phyloP scores from a whole-genome alignment of 345 rosid genomes.

The Hypericum androsaemum region DNA sequence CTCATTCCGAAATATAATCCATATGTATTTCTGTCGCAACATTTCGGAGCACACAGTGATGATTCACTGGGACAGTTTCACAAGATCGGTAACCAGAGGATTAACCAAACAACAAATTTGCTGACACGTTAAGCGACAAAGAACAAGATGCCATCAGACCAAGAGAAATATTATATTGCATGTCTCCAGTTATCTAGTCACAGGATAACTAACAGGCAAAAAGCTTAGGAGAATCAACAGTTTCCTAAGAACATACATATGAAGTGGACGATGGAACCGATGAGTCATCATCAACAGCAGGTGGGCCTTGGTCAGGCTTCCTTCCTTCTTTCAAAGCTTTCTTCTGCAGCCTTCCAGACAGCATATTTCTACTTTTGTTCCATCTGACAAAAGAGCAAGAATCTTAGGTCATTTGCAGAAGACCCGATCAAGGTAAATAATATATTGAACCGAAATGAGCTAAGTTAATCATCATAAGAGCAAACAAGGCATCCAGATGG shows the following conservation, averaged over 20 bases:
- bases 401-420: background rate
- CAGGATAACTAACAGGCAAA: too few relatives aligned
- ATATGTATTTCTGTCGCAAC: too few relatives aligned
- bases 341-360: slow-evolving; percentile 89
- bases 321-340: slow-evolving; percentile 94
- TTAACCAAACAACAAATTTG: too few relatives aligned
- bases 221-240: background rate
- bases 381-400: slow-evolving; percentile 29
- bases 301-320: slow-evolving; percentile 83
- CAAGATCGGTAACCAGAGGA: too few relatives aligned
- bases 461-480: slow-evolving; percentile 2
- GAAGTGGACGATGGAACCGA: slow-evolving; percentile 37
- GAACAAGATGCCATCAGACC: too few relatives aligned
- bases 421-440: background rate
- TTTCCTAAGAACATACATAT: slow-evolving; percentile 38
- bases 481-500: background rate
- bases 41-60: too few relatives aligned
- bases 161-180: too few relatives aligned
- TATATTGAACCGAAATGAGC: slow-evolving; percentile 5
- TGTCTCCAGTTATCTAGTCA: too few relatives aligned
- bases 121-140: too few relatives aligned
- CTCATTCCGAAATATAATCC: too few relatives aligned
- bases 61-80: too few relatives aligned
- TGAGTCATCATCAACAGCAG: slow-evolving; percentile 53
- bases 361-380: slow-evolving; percentile 98